A percentile compares a stretch with the other conserved stretches of the same genome.
These are phyloP conservation scores for Malassezia psittaci DNA, from an alignment of 1,284 basidiomycete genomes.

Conservation along the genomic window DNA sequence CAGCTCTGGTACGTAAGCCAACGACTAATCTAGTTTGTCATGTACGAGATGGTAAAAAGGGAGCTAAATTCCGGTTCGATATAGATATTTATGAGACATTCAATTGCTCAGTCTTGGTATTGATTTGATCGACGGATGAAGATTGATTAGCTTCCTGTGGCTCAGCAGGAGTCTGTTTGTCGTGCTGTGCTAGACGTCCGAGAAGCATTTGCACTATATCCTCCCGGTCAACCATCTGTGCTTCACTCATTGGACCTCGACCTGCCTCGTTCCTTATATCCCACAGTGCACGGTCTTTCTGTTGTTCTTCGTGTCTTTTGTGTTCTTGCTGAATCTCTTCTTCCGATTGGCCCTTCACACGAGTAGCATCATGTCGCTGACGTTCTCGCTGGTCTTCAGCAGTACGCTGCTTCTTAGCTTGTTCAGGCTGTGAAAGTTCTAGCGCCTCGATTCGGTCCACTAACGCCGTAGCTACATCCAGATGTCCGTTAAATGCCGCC, in stretches of 20 bases:
- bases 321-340: slow-evolving; percentile 11
- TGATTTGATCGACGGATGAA: not conserved
- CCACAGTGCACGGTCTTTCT: slow-evolving; percentile 36
- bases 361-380: slow-evolving; percentile 4
- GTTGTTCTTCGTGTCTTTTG: slow-evolving; percentile 19
- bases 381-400: slow-evolving; percentile 16
- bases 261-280: slow-evolving; percentile 42
- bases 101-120: not conserved
- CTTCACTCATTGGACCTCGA: slow-evolving; percentile 44
- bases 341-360: slow-evolving; percentile 1
- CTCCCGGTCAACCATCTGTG: slow-evolving; percentile 42
- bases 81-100: not conserved
- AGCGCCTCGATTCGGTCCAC: slow-evolving; percentile 31
- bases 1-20: slow-evolving; percentile 17
- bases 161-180: not conserved
- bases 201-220: slow-evolving; percentile 38
- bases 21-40: slow-evolving; percentile 16
- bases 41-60: slow-evolving; percentile 22
- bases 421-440: slow-evolving; percentile 17
- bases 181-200: slow-evolving; percentile 13
- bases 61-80: not conserved
- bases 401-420: slow-evolving; percentile 18
- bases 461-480: slow-evolving; percentile 27
- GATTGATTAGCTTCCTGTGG: not conserved
- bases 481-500: slow-evolving; percentile 45